Percentiles rank a stretch among this genome's conserved stretches.
These are phyloP conservation scores for Yarrowia sp. DNA, from an alignment of 805 yeast genomes.

Conservation along the genomic window DNA sequence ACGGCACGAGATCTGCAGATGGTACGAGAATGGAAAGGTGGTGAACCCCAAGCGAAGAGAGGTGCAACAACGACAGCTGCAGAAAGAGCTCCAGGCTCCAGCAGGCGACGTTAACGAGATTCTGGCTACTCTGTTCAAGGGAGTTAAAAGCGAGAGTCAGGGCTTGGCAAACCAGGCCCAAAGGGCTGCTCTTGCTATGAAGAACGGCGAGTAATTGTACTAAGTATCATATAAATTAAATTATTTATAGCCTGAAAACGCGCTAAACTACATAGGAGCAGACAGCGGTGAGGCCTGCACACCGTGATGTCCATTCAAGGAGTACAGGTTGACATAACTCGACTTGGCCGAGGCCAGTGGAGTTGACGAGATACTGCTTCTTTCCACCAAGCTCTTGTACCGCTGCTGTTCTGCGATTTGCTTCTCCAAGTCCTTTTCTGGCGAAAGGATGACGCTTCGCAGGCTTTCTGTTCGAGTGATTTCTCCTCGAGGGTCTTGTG, in stretches of 20 bases:
- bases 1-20: conserved; percentile 37
- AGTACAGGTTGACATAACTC: conserved; percentile 3
- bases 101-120: background rate
- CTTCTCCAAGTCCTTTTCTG: conserved; percentile 4
- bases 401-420: conserved; percentile 17
- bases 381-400: background rate
- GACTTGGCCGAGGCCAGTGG: background rate
- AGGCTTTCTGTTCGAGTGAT: conserved; percentile 5
- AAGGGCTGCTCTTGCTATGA: conserved; percentile 17
- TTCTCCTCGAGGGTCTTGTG: conserved; percentile 10
- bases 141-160: conserved; percentile 9
- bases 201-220: conserved; percentile 5
- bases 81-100: background rate
- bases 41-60: conserved; percentile 35
- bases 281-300: background rate
- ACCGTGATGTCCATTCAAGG: background rate
- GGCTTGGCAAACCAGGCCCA: conserved; percentile 24
- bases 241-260: conserved; percentile 1
- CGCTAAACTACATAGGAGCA: background rate
- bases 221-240: background rate
- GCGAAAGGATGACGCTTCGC: conserved; percentile 8
- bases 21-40: conserved; percentile 26
- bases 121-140: conserved; percentile 14
- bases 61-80: background rate
- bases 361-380: background rate